Conservation (phyloP, 164 flowering plant species). For the Kalanchoe fedtschenkoi region DNA sequence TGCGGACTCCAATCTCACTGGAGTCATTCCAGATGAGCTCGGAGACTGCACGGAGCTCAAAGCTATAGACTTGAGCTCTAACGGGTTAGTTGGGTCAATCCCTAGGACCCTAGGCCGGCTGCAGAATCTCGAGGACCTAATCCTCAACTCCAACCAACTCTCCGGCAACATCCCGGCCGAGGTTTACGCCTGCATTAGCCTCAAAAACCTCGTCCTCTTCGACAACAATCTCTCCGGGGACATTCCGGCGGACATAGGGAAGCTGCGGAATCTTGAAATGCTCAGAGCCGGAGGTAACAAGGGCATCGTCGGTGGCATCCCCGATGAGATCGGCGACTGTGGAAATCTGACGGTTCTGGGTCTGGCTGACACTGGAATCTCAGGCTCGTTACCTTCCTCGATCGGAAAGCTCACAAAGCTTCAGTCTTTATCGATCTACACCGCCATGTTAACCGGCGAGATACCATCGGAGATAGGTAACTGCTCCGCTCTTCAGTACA, state of each 20-base stretch:
- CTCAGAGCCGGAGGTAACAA: slow-evolving; percentile 11
- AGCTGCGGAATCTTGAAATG: slow-evolving; percentile 14
- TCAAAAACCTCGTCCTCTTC: slow-evolving; percentile 28
- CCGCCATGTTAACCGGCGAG: slow-evolving; percentile 20
- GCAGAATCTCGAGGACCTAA: slow-evolving; percentile 23
- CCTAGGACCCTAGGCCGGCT: slow-evolving; percentile 35
- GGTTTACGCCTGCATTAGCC: slow-evolving; percentile 23
- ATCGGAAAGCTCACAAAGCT: slow-evolving; percentile 12
- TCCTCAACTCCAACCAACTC: slow-evolving; percentile 46
- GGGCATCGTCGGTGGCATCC: slow-evolving; percentile 11
- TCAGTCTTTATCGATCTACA: slow-evolving; percentile 12
- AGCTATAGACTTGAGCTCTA: slow-evolving; percentile 38
- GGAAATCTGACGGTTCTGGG: slow-evolving; percentile 20
- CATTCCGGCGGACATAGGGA: slow-evolving; percentile 32
- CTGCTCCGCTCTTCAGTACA: slow-evolving; percentile 40
- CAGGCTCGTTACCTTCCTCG: slow-evolving; percentile 13
- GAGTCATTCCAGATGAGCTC: slow-evolving; percentile 35
- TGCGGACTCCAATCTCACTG: slow-evolving; percentile 51
- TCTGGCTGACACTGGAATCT: slow-evolving; percentile 24
- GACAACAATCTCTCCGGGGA: slow-evolving; percentile 40
- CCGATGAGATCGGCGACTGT: slow-evolving; percentile 12
- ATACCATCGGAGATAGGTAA: slow-evolving; percentile 44
- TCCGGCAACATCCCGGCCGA: slow-evolving; percentile 40
- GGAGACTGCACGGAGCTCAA: slow-evolving; percentile 23
- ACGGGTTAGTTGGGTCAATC: slow-evolving; percentile 33